These are phyloP conservation scores for Ustilago vetiveriae DNA, from an alignment of 1,284 basidiomycete genomes.

Conservation along the genomic window DNA sequence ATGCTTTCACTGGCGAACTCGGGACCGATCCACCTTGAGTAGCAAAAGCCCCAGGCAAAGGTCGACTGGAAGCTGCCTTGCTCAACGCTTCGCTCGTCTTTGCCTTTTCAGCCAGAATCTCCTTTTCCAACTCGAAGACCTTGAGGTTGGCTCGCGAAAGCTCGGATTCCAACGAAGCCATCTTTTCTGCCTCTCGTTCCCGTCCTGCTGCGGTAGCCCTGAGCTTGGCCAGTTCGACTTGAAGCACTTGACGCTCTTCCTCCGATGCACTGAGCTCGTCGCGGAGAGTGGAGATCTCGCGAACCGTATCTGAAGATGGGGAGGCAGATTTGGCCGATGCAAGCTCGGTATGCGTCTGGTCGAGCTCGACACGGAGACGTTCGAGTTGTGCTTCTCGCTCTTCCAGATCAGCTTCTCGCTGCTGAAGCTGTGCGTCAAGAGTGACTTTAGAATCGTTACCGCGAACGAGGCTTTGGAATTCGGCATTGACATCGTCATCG, in stretches of 20 bases:
- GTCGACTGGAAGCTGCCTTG: conserved; percentile 11
- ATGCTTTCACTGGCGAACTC: conserved; percentile 25
- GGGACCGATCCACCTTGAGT: conserved; percentile 16
- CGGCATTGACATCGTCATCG: conserved; percentile 30
- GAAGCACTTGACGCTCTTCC: conserved; percentile 21
- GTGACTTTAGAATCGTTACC: conserved; percentile 3
- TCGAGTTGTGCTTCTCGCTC: conserved; percentile 20
- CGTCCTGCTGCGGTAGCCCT: conserved; percentile 17
- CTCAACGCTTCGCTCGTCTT: conserved; percentile 11
- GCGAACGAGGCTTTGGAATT: conserved; percentile 31
- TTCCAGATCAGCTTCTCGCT: conserved; percentile 23
- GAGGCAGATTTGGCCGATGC: not conserved
- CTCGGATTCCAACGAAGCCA: conserved; percentile 14
- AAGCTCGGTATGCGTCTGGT: not conserved
- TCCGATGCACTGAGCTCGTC: conserved; percentile 25
- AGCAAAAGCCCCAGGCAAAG: conserved; percentile 20
- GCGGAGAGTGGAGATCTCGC: conserved; percentile 23
- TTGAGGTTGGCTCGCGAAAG: conserved; percentile 14
- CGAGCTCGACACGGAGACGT: conserved; percentile 12
- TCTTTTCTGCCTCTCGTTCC: conserved; percentile 6
- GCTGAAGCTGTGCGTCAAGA: conserved; percentile 1
- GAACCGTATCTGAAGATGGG: not conserved
- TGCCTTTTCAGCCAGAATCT: conserved; percentile 21
- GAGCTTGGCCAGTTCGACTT: conserved; percentile 26
- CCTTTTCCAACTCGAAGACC: conserved; percentile 26